Conservation (phyloP, 441 rosid species). For the Pelargonium fulgidum region DNA sequence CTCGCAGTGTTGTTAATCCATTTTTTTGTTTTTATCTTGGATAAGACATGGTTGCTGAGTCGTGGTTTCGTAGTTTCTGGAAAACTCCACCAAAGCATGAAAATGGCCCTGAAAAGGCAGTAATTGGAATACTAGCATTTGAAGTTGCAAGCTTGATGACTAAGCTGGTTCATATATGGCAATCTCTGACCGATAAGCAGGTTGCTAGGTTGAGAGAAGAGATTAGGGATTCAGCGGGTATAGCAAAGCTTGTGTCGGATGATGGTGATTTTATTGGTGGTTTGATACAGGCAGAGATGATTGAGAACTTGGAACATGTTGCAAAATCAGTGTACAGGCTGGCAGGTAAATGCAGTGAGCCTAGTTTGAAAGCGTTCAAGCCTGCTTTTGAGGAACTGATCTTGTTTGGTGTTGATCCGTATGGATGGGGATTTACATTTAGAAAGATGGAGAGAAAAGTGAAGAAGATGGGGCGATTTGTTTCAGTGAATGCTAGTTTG, state of each 20-base stretch:
- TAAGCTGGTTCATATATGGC: conserved; percentile 81
- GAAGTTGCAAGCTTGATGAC: conserved; percentile 89
- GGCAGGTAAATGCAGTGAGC: conserved; percentile 60
- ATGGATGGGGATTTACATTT: conserved; percentile 54
- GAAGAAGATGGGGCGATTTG: conserved; percentile 83
- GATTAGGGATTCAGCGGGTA: conserved; percentile 54
- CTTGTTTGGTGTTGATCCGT: conserved; percentile 52
- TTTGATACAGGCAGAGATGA: conserved; percentile 60
- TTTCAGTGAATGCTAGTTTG: conserved; percentile 59
- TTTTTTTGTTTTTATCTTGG: not conserved
- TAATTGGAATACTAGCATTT: conserved; percentile 74
- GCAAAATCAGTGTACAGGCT: conserved; percentile 72
- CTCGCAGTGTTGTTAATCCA: not conserved
- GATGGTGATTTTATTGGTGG: conserved; percentile 59
- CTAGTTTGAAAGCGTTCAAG: conserved; percentile 55
- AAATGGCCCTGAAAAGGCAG: conserved; percentile 41
- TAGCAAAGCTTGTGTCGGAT: conserved; percentile 71
- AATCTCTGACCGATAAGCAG: conserved; percentile 74
- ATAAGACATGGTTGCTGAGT: conserved; percentile 69
- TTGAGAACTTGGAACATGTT: conserved; percentile 51
- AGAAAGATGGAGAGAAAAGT: conserved; percentile 83
- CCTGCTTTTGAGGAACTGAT: conserved; percentile 47
- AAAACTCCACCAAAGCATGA: conserved; percentile 56
- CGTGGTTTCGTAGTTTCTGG: conserved; percentile 85
- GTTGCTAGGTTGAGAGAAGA: conserved; percentile 65